Evolutionary conservation across 192 early-diverging fungal species (phyloP).

Genomic region (Funneliformis mosseae): DNA sequence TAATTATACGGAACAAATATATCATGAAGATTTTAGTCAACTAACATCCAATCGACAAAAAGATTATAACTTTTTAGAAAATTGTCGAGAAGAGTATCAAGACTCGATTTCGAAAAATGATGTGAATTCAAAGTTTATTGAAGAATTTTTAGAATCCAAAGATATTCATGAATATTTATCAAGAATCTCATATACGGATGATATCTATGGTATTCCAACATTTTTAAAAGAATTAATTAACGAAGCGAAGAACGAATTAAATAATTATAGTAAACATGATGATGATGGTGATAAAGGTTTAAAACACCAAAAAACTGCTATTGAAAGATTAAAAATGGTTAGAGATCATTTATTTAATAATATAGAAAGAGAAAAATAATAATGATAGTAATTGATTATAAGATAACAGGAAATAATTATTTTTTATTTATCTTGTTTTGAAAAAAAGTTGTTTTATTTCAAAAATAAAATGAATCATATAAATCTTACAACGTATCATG

Average conservation of each 20-base stretch:
- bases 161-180: conserved; percentile 44
- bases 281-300: background rate
- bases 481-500: no score
- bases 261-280: background rate
- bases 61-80: background rate
- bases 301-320: conserved; percentile 21
- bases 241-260: conserved; percentile 40
- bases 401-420: no score
- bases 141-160: conserved; percentile 37
- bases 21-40: conserved; percentile 29
- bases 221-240: conserved; percentile 36
- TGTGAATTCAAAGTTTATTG: background rate
- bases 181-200: conserved; percentile 42
- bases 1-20: conserved; percentile 30
- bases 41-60: background rate
- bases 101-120: background rate
- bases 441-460: no score
- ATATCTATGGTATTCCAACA: conserved; percentile 42
- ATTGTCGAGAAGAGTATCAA: background rate
- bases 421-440: no score
- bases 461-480: no score
- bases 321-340: conserved; percentile 45
- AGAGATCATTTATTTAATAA: conserved; percentile 28
- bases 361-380: background rate
- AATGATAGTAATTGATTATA: background rate